Evolutionary conservation across 2,329 filamentous ascomycete species (phyloP), one percentile per base, ranked within the genome.

Genomic region (Talaromyces sp.): DNA sequence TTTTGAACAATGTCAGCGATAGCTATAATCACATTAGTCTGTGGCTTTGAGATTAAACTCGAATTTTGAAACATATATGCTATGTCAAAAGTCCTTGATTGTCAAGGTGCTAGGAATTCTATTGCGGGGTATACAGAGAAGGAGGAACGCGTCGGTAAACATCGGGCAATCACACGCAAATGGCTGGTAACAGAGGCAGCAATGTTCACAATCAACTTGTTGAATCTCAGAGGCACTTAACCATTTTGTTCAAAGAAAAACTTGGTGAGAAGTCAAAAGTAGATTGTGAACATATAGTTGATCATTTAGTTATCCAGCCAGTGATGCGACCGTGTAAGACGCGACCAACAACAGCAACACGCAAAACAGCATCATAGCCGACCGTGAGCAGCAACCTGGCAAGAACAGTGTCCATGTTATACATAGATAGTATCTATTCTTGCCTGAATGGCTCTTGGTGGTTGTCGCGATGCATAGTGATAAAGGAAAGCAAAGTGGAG

Each of bases 71-170:
- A 36, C 11, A 56, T 56, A 17, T 56, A 22, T 38, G 11, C 1
- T 19, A 8, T 25, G 19, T 36, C 29, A 25, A 31, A 2, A 38
- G 11, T 8, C 1, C 38, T 36, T 56, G 53, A 38, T 15, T 36
- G 53, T 17, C 29, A 36, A 36, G 51, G n/a, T 36, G 53, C n/a
- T 36, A 54, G 34, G 11, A 34, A 56, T 40, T 63, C 38, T 56
- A 58, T 56, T 63, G 61, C 61, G 61, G 49, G 61, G 61, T 56
- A 51, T 51, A 45, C 43, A 27, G 47, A 47, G n/a, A 53, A 15
- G 36, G 13, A 51, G 29, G 40, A 25, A 63, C 61, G 61, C 61
- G 61, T 63, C 51, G 61, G 61, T 63, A 63, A 63, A 63, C 61
- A 63, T 31, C 59, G 27, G 43, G 11, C 51, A 4, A 29, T 27